A percentile compares a stretch with the other conserved stretches of the same genome.
Conservation (phyloP, 768 basidiomycete species). For the Paxillus involutus region DNA sequence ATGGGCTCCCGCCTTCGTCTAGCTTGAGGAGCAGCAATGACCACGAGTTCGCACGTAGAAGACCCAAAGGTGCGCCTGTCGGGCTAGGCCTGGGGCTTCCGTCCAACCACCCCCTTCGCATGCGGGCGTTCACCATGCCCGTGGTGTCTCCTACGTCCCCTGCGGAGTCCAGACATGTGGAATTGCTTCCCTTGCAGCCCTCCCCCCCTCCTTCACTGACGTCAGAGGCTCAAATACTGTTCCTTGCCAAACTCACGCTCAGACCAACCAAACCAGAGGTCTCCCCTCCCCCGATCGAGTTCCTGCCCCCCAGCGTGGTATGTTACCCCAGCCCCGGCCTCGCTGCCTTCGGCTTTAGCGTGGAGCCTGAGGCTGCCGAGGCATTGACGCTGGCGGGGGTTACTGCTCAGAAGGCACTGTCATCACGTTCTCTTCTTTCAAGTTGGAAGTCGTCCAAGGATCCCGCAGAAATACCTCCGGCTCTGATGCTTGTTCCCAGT, state of each 20-base stretch:
- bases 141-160: background rate
- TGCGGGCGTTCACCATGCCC: constrained; percentile 22
- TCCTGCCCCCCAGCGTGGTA: constrained; percentile 6
- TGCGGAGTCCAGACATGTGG: background rate
- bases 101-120: constrained; percentile 17
- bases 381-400: background rate
- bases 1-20: background rate
- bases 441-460: background rate
- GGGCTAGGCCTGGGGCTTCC: constrained; percentile 30
- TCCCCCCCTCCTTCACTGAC: background rate
- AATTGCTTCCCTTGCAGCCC: constrained; percentile 7
- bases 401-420: background rate
- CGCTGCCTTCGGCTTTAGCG: background rate
- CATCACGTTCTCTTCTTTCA: background rate
- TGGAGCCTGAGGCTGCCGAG: background rate
- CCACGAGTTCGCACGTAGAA: constrained; percentile 14
- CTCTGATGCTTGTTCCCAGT: background rate
- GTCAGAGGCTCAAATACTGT: background rate
- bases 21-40: background rate
- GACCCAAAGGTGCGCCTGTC: constrained; percentile 8
- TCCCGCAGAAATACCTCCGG: too few species aligned
- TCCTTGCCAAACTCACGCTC: background rate
- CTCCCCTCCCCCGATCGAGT: constrained; percentile 21
- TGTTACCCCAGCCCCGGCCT: background rate
- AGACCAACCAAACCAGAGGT: constrained; percentile 15